These are phyloP conservation scores for Plasmodium relictum DNA, from an alignment of 169 alveolate species.

Conservation along the genomic window DNA sequence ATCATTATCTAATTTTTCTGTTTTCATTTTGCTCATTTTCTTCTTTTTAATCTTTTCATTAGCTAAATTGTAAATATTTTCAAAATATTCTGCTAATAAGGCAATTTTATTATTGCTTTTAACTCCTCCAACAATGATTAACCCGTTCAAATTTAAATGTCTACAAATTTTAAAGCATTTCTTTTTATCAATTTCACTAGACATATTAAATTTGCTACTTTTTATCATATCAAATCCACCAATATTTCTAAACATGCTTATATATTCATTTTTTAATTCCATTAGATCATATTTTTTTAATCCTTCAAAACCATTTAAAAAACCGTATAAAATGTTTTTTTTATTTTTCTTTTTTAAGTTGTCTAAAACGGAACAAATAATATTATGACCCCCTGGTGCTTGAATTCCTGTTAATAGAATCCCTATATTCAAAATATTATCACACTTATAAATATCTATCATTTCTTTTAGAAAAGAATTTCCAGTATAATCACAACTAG, in stretches of 20 bases:
- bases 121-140: constrained; percentile 97
- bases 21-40: background rate
- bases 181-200: constrained; percentile 89
- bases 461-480: constrained; percentile 29
- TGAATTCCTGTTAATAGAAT: constrained; percentile 96
- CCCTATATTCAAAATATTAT: constrained; percentile 83
- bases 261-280: constrained; percentile 91
- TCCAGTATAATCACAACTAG: constrained; percentile 4
- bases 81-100: constrained; percentile 95
- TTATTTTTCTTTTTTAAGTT: constrained; percentile 89
- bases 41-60: background rate
- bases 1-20: background rate
- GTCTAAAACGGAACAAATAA: constrained; percentile 94
- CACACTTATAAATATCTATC: constrained; percentile 8
- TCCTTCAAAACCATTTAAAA: constrained; percentile 93
- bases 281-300: constrained; percentile 91
- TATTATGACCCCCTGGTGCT: constrained; percentile 99
- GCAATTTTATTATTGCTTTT: constrained; percentile 96
- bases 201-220: constrained; percentile 95
- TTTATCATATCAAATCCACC: constrained; percentile 98
- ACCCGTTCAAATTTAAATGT: constrained; percentile 94
- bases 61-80: constrained; percentile 37
- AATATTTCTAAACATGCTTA: constrained; percentile 94
- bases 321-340: constrained; percentile 90
- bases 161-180: constrained; percentile 81